Conservation (phyloP, 495 filamentous ascomycete species). For the Pseudotulostoma volvatum region DNA sequence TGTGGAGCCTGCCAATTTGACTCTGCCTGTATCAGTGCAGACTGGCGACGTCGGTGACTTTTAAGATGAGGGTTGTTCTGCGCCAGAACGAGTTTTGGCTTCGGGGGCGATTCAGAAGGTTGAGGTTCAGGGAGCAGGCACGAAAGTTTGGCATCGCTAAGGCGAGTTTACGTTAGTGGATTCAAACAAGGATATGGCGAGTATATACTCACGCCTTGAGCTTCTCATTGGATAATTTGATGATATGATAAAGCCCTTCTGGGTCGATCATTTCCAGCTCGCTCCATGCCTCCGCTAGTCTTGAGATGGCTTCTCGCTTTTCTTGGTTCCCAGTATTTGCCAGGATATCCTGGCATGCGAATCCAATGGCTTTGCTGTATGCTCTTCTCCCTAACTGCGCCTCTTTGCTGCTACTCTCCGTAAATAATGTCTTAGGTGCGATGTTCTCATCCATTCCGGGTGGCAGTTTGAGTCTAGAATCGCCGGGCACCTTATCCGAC, state of each 20-base stretch:
- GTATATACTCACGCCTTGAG: slow-evolving; percentile 30
- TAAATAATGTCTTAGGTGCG: slow-evolving; percentile 19
- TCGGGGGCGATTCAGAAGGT: slow-evolving; percentile 27
- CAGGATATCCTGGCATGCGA: slow-evolving; percentile 66
- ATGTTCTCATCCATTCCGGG: slow-evolving; percentile 30
- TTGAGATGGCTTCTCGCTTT: slow-evolving; percentile 67
- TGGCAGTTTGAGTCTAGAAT: slow-evolving; percentile 13
- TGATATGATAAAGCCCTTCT: slow-evolving; percentile 73
- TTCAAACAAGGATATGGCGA: background rate
- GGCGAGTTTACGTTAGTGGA: slow-evolving; percentile 2
- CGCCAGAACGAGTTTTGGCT: slow-evolving; percentile 55
- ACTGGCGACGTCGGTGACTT: slow-evolving; percentile 56
- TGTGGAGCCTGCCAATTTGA: slow-evolving; percentile 20
- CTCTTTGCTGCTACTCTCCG: slow-evolving; percentile 48
- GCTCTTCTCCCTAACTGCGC: slow-evolving; percentile 60
- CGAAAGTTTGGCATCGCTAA: slow-evolving; percentile 37
- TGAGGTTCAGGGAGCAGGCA: slow-evolving; percentile 26
- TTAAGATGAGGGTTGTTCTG: slow-evolving; percentile 76
- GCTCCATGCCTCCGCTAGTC: slow-evolving; percentile 69
- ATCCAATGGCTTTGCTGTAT: slow-evolving; percentile 63
- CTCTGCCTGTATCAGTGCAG: slow-evolving; percentile 29
- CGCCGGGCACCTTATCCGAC: slow-evolving; percentile 43
- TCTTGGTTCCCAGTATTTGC: slow-evolving; percentile 56
- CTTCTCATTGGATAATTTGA: slow-evolving; percentile 51
- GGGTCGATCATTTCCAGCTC: slow-evolving; percentile 75